Percentiles rank a stretch among this genome's conserved stretches.
phyloP scores from a whole-genome alignment of 371 early-diverging fungal species.

The Apophysomyces variabilis region DNA sequence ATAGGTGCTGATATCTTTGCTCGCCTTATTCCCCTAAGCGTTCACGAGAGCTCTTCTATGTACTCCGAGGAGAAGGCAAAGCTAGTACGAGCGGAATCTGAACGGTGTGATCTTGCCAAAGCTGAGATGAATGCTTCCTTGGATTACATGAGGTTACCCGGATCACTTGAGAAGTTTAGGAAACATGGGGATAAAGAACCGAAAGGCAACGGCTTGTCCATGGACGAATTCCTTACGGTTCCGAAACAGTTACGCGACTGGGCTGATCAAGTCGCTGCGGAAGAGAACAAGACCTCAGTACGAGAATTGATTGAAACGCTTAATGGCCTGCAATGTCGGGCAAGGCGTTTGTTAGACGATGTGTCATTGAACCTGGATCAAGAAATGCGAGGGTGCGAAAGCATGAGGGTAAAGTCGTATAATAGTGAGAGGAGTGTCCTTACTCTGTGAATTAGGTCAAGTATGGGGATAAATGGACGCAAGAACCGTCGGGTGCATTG shows the following conservation, averaged over 20 bases:
- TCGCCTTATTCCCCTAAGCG: conserved; percentile 85
- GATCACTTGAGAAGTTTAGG: conserved; percentile 77
- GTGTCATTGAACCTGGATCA: conserved; percentile 70
- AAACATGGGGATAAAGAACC: conserved; percentile 29
- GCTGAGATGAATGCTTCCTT: conserved; percentile 86
- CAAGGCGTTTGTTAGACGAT: conserved; percentile 68
- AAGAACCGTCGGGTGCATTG: conserved; percentile 77
- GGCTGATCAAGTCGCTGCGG: conserved; percentile 62
- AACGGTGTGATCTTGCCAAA: conserved; percentile 79
- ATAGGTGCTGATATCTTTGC: conserved; percentile 88
- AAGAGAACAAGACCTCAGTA: conserved; percentile 49
- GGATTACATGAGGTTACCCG: conserved; percentile 85
- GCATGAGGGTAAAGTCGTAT: conserved; percentile 62
- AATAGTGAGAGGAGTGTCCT: neutral
- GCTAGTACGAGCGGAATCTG: conserved; percentile 80
- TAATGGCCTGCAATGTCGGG: conserved; percentile 62
- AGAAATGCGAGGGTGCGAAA: conserved; percentile 88
- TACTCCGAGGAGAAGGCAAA: conserved; percentile 97
- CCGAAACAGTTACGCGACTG: conserved; percentile 66
- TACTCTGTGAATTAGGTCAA: conserved; percentile 48
- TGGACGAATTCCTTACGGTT: conserved; percentile 63
- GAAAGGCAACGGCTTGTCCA: conserved; percentile 51
- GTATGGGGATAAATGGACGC: conserved; percentile 84
- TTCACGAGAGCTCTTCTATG: conserved; percentile 89
- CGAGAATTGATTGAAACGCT: conserved; percentile 63